These are phyloP conservation scores for Bassia scoparia DNA, from an alignment of 148 eudicot species.

Conservation along the genomic window DNA sequence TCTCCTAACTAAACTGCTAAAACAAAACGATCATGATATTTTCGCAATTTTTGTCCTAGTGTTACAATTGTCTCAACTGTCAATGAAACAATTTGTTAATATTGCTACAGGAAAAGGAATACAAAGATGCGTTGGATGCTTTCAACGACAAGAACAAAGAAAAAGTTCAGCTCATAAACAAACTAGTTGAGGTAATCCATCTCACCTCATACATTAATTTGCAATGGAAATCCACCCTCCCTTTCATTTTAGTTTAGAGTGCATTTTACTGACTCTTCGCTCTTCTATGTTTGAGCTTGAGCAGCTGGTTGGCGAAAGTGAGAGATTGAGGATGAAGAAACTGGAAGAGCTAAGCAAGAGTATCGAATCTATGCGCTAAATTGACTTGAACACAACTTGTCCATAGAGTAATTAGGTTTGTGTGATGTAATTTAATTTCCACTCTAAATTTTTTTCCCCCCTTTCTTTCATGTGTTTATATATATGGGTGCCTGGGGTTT, in stretches of 20 bases:
- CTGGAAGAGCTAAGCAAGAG: slow-evolving; percentile 90
- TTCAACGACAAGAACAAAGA: slow-evolving; percentile 94
- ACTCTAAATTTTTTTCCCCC: neutral
- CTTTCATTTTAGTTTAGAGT: neutral
- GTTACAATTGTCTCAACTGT: neutral
- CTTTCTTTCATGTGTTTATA: slow-evolving; percentile 21
- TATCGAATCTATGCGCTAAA: slow-evolving; percentile 49
- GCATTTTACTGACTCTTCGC: slow-evolving; percentile 1
- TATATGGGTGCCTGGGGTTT: slow-evolving; percentile 48
- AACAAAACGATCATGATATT: neutral
- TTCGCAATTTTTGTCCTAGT: neutral
- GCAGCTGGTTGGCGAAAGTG: slow-evolving; percentile 89
- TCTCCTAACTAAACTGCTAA: neutral
- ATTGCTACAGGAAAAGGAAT: slow-evolving; percentile 62
- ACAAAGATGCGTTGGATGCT: slow-evolving; percentile 79
- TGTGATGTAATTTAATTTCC: slow-evolving; percentile 54
- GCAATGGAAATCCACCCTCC: neutral
- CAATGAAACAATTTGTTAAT: neutral
- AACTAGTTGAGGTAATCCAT: slow-evolving; percentile 72
- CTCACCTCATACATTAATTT: neutral
- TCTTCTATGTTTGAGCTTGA: slow-evolving; percentile 7
- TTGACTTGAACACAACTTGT: slow-evolving; percentile 21
- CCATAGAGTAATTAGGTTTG: slow-evolving; percentile 45
- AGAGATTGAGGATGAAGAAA: slow-evolving; percentile 78
- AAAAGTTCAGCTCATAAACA: slow-evolving; percentile 74